Percentiles rank a stretch among this genome's conserved stretches.
These are phyloP conservation scores for Leishmania mexicana DNA, from an alignment of 208 protist genomes.

Conservation along the genomic window DNA sequence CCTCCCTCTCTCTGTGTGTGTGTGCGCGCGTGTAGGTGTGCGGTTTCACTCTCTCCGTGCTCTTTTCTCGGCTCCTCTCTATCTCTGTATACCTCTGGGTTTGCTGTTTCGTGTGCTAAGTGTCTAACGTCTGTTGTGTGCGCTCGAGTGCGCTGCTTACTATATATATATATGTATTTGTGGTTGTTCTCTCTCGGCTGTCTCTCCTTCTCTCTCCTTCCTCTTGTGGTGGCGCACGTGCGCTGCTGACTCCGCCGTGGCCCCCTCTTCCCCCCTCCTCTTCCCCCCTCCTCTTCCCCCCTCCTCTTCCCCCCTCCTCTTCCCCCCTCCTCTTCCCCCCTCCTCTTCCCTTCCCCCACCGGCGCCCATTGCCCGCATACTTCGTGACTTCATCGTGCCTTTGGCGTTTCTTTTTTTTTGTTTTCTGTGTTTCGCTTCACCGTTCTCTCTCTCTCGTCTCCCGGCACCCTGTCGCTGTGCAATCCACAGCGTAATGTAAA, in stretches of 20 bases:
- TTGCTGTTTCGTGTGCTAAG: neutral
- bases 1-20: neutral
- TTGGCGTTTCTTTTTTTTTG: slow-evolving; percentile 3
- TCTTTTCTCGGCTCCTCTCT: neutral
- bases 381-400: slow-evolving; percentile 13
- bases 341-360: neutral
- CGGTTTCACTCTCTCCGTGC: neutral
- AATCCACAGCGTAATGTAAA: neutral
- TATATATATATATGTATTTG: neutral
- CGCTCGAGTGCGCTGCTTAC: neutral
- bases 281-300: neutral
- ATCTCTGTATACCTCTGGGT: neutral
- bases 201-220: neutral
- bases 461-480: neutral
- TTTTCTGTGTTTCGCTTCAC: neutral
- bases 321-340: neutral
- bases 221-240: neutral
- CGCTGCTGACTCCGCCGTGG: neutral
- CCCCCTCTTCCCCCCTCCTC: neutral
- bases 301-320: neutral
- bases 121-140: neutral
- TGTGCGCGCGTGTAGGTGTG: neutral
- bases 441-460: neutral
- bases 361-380: neutral
- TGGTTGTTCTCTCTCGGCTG: neutral